Conservation (phyloP, 768 basidiomycete genomes). For the Amylocystis lapponica region DNA sequence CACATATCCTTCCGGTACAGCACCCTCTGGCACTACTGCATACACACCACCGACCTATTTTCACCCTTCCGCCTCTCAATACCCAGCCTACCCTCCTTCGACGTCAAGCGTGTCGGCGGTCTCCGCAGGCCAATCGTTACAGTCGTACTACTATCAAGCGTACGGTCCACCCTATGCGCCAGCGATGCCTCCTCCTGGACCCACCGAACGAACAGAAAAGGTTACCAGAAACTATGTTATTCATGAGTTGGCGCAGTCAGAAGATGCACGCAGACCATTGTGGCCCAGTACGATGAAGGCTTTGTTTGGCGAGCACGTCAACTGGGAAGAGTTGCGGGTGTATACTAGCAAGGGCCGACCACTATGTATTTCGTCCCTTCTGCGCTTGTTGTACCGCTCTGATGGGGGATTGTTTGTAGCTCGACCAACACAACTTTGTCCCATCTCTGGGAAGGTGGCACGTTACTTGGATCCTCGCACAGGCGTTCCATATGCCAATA, state of each 20-base stretch:
- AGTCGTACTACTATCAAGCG: not conserved
- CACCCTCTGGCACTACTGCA: not conserved
- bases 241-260: slow-evolving; percentile 51
- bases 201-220: slow-evolving; percentile 38
- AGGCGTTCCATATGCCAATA: slow-evolving; percentile 72
- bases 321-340: slow-evolving; percentile 71
- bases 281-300: slow-evolving; percentile 76
- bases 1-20: not conserved
- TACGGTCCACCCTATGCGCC: not conserved
- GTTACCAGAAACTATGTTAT: slow-evolving; percentile 67
- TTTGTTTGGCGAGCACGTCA: slow-evolving; percentile 80
- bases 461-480: slow-evolving; percentile 77
- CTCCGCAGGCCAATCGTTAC: too few relatives aligned
- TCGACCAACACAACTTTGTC: slow-evolving; percentile 61
- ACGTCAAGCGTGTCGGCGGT: not conserved
- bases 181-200: slow-evolving; percentile 8
- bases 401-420: slow-evolving; percentile 32
- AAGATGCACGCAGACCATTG: slow-evolving; percentile 42
- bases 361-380: slow-evolving; percentile 36
- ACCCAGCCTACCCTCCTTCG: not conserved
- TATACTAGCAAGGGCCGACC: slow-evolving; percentile 64
- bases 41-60: not conserved
- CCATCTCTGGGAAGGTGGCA: slow-evolving; percentile 73
- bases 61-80: not conserved
- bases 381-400: too few relatives aligned